Evolutionary conservation across 192 early-diverging fungal species (phyloP).

Genomic region (Backusella mclennaniae): DNA sequence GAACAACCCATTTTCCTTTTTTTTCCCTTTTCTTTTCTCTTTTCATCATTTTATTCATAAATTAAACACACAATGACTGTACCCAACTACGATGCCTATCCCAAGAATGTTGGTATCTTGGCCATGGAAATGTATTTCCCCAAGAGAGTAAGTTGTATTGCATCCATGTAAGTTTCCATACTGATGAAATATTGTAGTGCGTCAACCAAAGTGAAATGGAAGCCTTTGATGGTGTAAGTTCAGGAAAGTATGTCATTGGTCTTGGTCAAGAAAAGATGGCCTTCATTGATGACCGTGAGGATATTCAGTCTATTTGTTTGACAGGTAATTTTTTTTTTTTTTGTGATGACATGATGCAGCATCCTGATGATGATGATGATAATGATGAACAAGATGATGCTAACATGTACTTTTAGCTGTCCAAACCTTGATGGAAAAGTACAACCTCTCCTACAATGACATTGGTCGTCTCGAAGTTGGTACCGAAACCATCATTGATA

Average conservation of each 20-base stretch:
- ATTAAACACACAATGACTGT: conserved; percentile 10
- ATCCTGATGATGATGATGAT: neutral
- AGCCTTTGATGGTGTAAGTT: conserved; percentile 86
- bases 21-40: conserved; percentile 5
- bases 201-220: conserved; percentile 70
- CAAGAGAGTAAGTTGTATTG: conserved; percentile 41
- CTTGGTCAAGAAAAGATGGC: conserved; percentile 96
- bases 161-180: neutral
- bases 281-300: conserved; percentile 94
- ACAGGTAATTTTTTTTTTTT: conserved; percentile 59
- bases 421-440: conserved; percentile 89
- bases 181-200: conserved; percentile 33
- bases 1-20: neutral
- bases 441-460: conserved; percentile 78
- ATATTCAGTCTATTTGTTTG: conserved; percentile 85
- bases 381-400: neutral
- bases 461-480: conserved; percentile 97
- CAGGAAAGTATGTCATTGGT: conserved; percentile 98
- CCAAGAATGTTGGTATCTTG: conserved; percentile 46
- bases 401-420: conserved; percentile 55
- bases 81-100: conserved; percentile 29
- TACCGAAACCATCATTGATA: conserved; percentile 99
- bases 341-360: neutral
- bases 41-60: neutral
- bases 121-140: conserved; percentile 52